Evolutionary conservation across 495 filamentous ascomycete species (phyloP).

Genomic region (Talaromyces liani): DNA sequence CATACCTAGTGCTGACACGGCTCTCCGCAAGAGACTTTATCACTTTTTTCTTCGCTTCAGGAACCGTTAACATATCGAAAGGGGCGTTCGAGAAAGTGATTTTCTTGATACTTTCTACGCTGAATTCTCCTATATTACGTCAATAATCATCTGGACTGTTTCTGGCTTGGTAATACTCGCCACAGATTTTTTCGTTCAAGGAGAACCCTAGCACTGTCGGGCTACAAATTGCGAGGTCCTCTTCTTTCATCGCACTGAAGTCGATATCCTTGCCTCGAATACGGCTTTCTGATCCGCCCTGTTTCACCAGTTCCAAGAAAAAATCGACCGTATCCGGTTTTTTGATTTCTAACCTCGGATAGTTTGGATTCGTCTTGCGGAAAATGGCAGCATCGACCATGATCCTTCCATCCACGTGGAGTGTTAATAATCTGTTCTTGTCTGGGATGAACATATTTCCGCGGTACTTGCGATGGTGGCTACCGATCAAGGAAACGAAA

Average conservation of each 20-base stretch:
- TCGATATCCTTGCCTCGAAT: conserved; percentile 12
- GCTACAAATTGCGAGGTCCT: conserved; percentile 18
- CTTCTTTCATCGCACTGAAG: conserved; percentile 15
- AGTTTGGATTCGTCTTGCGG: conserved; percentile 16
- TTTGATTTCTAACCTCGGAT: conserved; percentile 4
- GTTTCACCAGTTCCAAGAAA: background rate
- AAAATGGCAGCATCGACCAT: conserved; percentile 16
- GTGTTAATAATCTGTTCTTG: conserved; percentile 9
- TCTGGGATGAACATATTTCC: conserved; percentile 14
- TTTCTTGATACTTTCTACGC: conserved; percentile 18
- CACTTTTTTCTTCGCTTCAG: conserved; percentile 14
- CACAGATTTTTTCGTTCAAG: conserved; percentile 16
- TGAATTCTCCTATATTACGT: conserved; percentile 18
- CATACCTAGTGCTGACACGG: conserved; percentile 8
- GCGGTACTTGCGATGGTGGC: conserved; percentile 12
- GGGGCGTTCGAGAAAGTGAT: conserved; percentile 15
- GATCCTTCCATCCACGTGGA: conserved; percentile 12
- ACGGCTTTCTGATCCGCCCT: conserved; percentile 2
- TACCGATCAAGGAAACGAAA: conserved; percentile 13
- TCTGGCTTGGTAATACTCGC: conserved; percentile 10
- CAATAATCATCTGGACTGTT: conserved; percentile 5
- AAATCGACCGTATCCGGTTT: conserved; percentile 2
- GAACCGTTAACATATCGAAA: conserved; percentile 17
- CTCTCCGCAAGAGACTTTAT: conserved; percentile 16
- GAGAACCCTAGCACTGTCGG: conserved; percentile 23